phyloP scores from a whole-genome alignment of 371 early-diverging fungal species.

The Mucor sp. region DNA sequence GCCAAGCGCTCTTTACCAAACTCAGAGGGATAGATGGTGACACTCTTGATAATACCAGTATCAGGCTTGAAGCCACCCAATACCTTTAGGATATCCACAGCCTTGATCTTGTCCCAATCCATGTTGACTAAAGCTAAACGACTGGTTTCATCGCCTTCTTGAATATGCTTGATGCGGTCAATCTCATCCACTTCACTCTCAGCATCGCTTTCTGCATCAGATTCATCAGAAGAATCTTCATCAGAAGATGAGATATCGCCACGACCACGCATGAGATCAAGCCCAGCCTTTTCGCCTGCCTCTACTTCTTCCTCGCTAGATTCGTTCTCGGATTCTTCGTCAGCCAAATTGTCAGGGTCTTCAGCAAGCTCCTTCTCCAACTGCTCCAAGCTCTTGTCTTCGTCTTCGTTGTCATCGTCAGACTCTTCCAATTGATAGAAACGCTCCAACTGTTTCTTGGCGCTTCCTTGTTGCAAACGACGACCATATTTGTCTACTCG shows the following conservation, averaged over 20 bases:
- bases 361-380: slow-evolving; percentile 53
- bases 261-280: slow-evolving; percentile 87
- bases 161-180: slow-evolving; percentile 50
- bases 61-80: slow-evolving; percentile 86
- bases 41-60: slow-evolving; percentile 71
- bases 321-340: slow-evolving; percentile 21
- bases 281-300: slow-evolving; percentile 28
- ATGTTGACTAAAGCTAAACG: slow-evolving; percentile 94
- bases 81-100: slow-evolving; percentile 86
- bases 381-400: slow-evolving; percentile 39
- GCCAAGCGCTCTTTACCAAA: slow-evolving; percentile 93
- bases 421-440: slow-evolving; percentile 65
- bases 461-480: slow-evolving; percentile 44
- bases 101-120: slow-evolving; percentile 94
- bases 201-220: slow-evolving; percentile 55
- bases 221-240: slow-evolving; percentile 57
- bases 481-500: slow-evolving; percentile 93
- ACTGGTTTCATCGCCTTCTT: slow-evolving; percentile 83
- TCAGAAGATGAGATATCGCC: slow-evolving; percentile 70
- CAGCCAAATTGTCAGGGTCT: slow-evolving; percentile 37
- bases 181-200: slow-evolving; percentile 67
- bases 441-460: slow-evolving; percentile 59
- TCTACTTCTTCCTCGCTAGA: slow-evolving; percentile 31
- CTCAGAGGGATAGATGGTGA: slow-evolving; percentile 92
- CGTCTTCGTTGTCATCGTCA: slow-evolving; percentile 37